Base-by-base conservation (phyloP, 129 eudicot species). In the Artemisia argyi region DNA sequence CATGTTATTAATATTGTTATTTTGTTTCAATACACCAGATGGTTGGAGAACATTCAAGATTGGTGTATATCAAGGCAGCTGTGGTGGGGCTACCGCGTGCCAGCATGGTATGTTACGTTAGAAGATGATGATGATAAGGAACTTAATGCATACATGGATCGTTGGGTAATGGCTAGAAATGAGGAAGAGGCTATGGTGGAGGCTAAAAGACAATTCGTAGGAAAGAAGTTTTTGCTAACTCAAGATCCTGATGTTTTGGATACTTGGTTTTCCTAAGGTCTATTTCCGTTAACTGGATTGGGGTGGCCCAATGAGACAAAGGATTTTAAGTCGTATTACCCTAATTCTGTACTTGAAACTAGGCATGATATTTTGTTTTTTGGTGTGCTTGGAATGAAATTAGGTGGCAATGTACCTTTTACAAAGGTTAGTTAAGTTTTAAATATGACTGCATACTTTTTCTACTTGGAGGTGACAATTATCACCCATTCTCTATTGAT, bases 81-180 rank as follows among this genome's bases (percentile, higher is more conserved):
- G 61, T 92, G 97, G 97, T 92, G 97, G 97, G 97, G 97, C 74
- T 96, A 92, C 71, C 91, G 94, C 15, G 78, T 92, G 60, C 98
- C 96, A 55, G 96, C 98, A 51, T 92, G 98, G 96, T 92, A 92
- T 83, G 96, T 84, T 16, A 74, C 85, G 20, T 79, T 92, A 70
- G 91, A 83, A 56, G 85, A 83, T 24, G 97, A 89, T 64, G 68
- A 89, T 65, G 81, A 74, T 71, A 86, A 87, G 80, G 97, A 89
- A 74, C 59, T 86, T 66, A 95, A 89, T 76, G 87, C 90, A 22
- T 92, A 86, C 76, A 5, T 66, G 14, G 69, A 87, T 63, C 96
- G 81, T 42, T 92, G 97, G 96, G 87, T 89, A 50, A 96, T 92
- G 56, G 96, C 91, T 56, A 79, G 96, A 78, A 79, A 82, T 66